Evolutionary conservation across 2,329 filamentous ascomycete genomes (phyloP).

Genomic region (Zasmidium citrigriseum): DNA sequence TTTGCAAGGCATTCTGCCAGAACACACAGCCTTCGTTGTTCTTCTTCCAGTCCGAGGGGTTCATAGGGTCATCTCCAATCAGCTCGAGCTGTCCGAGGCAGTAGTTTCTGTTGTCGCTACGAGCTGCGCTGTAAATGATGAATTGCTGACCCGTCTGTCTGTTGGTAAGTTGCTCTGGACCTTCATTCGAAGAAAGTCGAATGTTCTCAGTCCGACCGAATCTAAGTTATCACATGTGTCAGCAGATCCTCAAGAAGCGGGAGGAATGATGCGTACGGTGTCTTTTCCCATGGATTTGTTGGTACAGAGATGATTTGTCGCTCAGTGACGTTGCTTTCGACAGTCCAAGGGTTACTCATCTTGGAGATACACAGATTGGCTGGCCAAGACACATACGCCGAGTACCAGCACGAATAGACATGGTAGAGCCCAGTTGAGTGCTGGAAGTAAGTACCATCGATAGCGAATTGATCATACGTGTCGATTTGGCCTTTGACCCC

Average conservation of each 20-base stretch:
- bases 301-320: constrained; percentile 51
- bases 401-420: constrained; percentile 45
- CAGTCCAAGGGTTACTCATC: constrained; percentile 50
- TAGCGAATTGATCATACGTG: constrained; percentile 56
- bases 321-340: constrained; percentile 47
- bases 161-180: constrained; percentile 52
- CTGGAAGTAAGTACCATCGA: constrained; percentile 56
- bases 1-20: constrained; percentile 48
- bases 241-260: not conserved
- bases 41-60: constrained; percentile 51
- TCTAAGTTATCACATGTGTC: not conserved
- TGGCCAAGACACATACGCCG: constrained; percentile 52
- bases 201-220: constrained; percentile 50
- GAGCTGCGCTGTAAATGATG: constrained; percentile 52
- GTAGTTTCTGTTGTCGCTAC: constrained; percentile 56
- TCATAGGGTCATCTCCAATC: constrained; percentile 52
- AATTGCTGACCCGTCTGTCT: constrained; percentile 50
- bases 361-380: constrained; percentile 56
- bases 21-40: constrained; percentile 50
- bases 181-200: constrained; percentile 53
- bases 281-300: constrained; percentile 54
- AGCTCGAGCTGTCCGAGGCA: constrained; percentile 55
- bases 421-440: constrained; percentile 44
- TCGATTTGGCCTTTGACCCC: constrained; percentile 40
- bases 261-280: constrained; percentile 33